phyloP scores from a whole-genome alignment of 2,329 filamentous ascomycete species.

The Ophiosphaerella herpotricha region DNA sequence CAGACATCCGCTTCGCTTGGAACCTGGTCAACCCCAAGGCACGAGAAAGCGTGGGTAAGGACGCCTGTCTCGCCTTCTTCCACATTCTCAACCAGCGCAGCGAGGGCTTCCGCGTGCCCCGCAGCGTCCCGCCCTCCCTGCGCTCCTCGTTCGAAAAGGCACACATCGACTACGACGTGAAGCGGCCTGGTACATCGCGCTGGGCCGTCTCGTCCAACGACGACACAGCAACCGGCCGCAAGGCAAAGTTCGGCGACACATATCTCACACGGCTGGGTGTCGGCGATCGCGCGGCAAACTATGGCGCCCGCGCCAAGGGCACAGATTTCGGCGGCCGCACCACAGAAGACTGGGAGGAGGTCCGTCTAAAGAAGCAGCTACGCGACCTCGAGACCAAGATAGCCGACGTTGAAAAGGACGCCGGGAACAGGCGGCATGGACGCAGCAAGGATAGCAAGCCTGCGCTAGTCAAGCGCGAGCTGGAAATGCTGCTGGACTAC shows the following conservation, averaged over 20 bases:
- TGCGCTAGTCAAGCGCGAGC: constrained; percentile 88
- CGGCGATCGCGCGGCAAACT: constrained; percentile 70
- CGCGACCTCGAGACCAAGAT: constrained; percentile 88
- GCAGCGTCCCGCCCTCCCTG: constrained; percentile 87
- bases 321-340: constrained; percentile 89
- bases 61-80: constrained; percentile 90
- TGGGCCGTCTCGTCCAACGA: constrained; percentile 83
- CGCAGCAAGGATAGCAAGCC: constrained; percentile 76
- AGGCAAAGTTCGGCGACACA: constrained; percentile 96
- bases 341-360: constrained; percentile 96
- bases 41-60: constrained; percentile 82
- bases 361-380: constrained; percentile 89
- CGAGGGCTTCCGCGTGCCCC: constrained; percentile 91
- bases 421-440: constrained; percentile 60
- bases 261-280: constrained; percentile 88
- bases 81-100: constrained; percentile 96
- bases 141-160: constrained; percentile 92
- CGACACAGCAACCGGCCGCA: constrained; percentile 80
- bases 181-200: constrained; percentile 74
- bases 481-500: constrained; percentile 93
- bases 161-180: constrained; percentile 93
- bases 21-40: constrained; percentile 96
- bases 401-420: constrained; percentile 75
- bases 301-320: constrained; percentile 70
- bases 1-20: constrained; percentile 89